Conservation (phyloP, 352 stramenopile genomes). For the Pythium oligandrum region DNA sequence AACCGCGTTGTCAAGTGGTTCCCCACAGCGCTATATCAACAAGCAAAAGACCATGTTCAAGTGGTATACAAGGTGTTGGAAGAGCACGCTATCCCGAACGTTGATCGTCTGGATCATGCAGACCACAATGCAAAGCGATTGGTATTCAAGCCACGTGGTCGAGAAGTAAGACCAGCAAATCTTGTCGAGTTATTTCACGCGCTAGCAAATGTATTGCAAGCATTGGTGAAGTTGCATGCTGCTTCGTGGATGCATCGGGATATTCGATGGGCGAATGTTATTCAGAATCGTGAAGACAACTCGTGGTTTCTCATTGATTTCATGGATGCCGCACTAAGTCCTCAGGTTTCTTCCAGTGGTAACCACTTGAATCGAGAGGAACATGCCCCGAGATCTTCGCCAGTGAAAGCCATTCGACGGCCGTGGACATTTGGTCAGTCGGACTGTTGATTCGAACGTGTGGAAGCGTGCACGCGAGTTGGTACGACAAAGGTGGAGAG, state of each 20-base stretch:
- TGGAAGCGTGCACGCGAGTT: constrained; percentile 6
- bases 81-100: constrained; percentile 15
- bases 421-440: constrained; percentile 12
- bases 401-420: constrained; percentile 3
- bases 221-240: constrained; percentile 14
- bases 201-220: constrained; percentile 10
- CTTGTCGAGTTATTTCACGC: constrained; percentile 11
- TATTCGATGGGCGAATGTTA: constrained; percentile 15
- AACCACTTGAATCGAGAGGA: constrained; percentile 6
- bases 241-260: constrained; percentile 12
- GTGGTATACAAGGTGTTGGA: constrained; percentile 21
- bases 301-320: constrained; percentile 14
- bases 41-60: constrained; percentile 13
- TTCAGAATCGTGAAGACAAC: constrained; percentile 4
- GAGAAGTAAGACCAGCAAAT: constrained; percentile 12
- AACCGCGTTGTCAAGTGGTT: constrained; percentile 20
- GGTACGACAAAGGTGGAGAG: constrained; percentile 10
- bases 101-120: constrained; percentile 13
- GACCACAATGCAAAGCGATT: constrained; percentile 12
- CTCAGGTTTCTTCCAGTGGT: constrained; percentile 10
- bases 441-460: constrained; percentile 12
- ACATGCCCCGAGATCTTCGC: constrained; percentile 10
- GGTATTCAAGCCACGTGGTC: constrained; percentile 12
- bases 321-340: constrained; percentile 10
- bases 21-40: constrained; percentile 7